Base-by-base conservation (phyloP, 2,329 filamentous ascomycete species). In the Talaromyces sp. region DNA sequence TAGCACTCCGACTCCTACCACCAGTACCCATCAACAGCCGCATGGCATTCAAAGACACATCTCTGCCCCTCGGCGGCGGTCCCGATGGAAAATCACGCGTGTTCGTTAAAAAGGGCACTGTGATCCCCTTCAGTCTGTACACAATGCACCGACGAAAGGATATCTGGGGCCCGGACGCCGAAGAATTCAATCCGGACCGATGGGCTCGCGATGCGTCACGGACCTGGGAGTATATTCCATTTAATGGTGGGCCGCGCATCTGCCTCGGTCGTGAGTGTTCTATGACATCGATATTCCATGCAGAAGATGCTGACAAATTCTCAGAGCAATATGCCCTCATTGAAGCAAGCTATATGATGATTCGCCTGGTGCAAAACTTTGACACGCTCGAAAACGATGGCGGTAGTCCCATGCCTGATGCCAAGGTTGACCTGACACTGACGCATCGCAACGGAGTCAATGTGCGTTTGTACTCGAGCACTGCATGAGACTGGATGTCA, bases 121-220 rank as follows among this genome's bases (percentile, higher is more conserved):
- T 82, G 7, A 78, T 95, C 62, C 80, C 76, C 46, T 95, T 91
- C 78, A 86, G 81, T 54, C 80, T 88, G 0, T 82, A 90, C 56
- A 75, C 84, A 5, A 89, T 93, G 88, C 90, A 95, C 69, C 85
- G 90, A 1, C 84, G 88, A n/a, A 72, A 70, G 32, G 80, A 83
- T 35, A 69, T 78, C 62, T 83, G 75, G 69, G 80, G 80, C 2
- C 56, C 68, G 0, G 80, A 82, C 51, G 78, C 78, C 1, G 72
- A 78, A 0, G 61, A 67, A 6, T 83, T 81, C 59, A 73, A 74
- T 4, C 81, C 81, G 0, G 81, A 83, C 59, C 67, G 81, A 46
- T 83, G 81, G 80, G 38, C 52, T 17, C 46, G 29, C 19, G 26
- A 53, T 19, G 43, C 24, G 0, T 81, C 80, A 4, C 80, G 79